A percentile compares a stretch with the other conserved stretches of the same genome.
Evolutionary conservation across 192 early-diverging fungal species (phyloP).

Genomic region (Rhizoclosmatium globosum): DNA sequence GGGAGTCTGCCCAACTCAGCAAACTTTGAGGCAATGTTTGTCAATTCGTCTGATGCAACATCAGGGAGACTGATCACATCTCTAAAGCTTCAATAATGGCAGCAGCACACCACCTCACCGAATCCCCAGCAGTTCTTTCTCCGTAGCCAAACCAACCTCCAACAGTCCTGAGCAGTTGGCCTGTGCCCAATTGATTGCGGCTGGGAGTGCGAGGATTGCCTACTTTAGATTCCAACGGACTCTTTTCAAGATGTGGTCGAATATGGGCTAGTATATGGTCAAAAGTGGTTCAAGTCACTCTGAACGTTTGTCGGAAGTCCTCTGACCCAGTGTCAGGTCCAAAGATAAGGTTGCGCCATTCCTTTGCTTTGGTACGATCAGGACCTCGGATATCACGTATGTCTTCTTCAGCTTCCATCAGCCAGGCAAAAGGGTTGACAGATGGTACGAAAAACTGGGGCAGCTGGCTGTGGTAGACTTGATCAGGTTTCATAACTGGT

Average conservation of each 20-base stretch:
- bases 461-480: neutral
- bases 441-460: neutral
- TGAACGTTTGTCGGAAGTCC: neutral
- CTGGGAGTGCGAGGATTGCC: neutral
- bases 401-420: neutral
- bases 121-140: neutral
- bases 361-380: neutral
- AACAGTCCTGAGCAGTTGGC: neutral
- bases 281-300: neutral
- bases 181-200: neutral
- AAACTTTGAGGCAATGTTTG: neutral
- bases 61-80: neutral
- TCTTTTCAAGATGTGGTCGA: neutral
- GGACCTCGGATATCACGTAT: neutral
- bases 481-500: neutral
- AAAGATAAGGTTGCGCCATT: neutral
- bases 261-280: neutral
- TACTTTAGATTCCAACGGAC: too few species aligned
- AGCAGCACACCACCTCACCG: neutral
- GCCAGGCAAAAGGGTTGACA: neutral
- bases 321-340: neutral
- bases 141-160: neutral
- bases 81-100: neutral
- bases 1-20: neutral
- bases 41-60: neutral